Evolutionary conservation across 2,329 filamentous ascomycete species (phyloP).

Genomic region (Fusarium nisikadoi): DNA sequence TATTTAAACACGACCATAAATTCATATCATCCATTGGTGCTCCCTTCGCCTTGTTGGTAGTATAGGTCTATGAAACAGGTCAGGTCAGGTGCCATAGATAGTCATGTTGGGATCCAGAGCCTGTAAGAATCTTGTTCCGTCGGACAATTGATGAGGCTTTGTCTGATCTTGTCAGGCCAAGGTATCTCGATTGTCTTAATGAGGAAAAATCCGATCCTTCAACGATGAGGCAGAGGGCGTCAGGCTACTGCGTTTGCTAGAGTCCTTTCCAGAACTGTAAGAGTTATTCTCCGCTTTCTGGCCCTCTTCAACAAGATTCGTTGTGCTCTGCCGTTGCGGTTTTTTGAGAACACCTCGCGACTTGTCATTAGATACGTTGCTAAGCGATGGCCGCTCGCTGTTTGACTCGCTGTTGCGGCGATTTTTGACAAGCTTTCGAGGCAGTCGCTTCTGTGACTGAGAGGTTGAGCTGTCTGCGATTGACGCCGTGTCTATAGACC

Average conservation of each 20-base stretch:
- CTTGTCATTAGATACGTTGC: slow-evolving; percentile 25
- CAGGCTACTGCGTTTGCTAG: slow-evolving; percentile 39
- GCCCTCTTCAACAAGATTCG: slow-evolving; percentile 38
- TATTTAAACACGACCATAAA: background rate
- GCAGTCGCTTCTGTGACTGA: slow-evolving; percentile 49
- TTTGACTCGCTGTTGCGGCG: slow-evolving; percentile 51
- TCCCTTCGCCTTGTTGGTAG: background rate
- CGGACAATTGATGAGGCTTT: background rate
- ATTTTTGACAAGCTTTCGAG: slow-evolving; percentile 56
- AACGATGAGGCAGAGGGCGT: slow-evolving; percentile 41
- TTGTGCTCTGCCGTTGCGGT: slow-evolving; percentile 46
- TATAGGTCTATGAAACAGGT: background rate
- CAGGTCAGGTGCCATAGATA: background rate
- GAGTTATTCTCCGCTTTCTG: slow-evolving; percentile 40
- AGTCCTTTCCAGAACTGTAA: slow-evolving; percentile 36
- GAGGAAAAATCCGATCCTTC: slow-evolving; percentile 42
- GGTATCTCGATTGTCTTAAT: slow-evolving; percentile 3
- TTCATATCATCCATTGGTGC: background rate
- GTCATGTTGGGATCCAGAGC: background rate
- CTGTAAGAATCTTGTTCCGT: background rate
- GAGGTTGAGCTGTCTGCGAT: slow-evolving; percentile 36
- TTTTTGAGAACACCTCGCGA: slow-evolving; percentile 53
- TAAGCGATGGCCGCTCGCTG: slow-evolving; percentile 44
- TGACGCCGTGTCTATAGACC: slow-evolving; percentile 45
- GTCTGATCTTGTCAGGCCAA: background rate